Conservation (phyloP, 2,329 filamentous ascomycete genomes). For the Colletotrichum camelliae region DNA sequence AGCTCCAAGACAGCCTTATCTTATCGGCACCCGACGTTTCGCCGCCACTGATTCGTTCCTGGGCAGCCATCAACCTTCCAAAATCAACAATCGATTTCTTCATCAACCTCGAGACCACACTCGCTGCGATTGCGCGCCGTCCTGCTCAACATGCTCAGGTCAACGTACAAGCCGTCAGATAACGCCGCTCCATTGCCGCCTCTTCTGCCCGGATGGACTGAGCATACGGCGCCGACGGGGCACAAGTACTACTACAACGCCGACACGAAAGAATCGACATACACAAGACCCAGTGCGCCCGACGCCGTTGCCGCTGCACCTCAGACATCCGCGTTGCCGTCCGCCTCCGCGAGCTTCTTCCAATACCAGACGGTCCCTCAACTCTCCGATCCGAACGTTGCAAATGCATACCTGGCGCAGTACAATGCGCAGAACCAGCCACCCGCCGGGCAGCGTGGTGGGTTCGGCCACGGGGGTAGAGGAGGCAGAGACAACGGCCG, state of each 20-base stretch:
- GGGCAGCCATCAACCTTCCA: neutral
- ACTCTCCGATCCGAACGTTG: constrained; percentile 60
- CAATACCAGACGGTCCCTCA: constrained; percentile 46
- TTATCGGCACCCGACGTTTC: constrained; percentile 11
- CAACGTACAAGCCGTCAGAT: constrained; percentile 71
- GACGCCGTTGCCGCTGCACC: constrained; percentile 7
- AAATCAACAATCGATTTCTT: neutral
- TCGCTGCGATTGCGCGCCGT: neutral
- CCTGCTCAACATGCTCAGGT: constrained; percentile 68
- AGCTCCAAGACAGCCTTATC: neutral
- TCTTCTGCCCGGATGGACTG: constrained; percentile 85
- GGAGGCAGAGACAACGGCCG: constrained; percentile 50
- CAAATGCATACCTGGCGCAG: constrained; percentile 66
- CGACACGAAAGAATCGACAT: constrained; percentile 84
- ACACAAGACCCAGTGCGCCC: constrained; percentile 70
- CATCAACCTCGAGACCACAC: neutral
- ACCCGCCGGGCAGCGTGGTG: constrained; percentile 40
- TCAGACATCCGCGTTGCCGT: neutral
- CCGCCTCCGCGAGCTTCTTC: constrained; percentile 43
- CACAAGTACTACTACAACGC: constrained; percentile 90
- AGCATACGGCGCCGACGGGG: constrained; percentile 87
- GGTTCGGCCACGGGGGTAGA: constrained; percentile 53
- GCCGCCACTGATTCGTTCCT: neutral
- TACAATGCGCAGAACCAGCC: constrained; percentile 47
- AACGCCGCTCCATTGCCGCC: constrained; percentile 51